Evolutionary conservation across 306 rosid species (phyloP).

Genomic region (Myrica gale): DNA sequence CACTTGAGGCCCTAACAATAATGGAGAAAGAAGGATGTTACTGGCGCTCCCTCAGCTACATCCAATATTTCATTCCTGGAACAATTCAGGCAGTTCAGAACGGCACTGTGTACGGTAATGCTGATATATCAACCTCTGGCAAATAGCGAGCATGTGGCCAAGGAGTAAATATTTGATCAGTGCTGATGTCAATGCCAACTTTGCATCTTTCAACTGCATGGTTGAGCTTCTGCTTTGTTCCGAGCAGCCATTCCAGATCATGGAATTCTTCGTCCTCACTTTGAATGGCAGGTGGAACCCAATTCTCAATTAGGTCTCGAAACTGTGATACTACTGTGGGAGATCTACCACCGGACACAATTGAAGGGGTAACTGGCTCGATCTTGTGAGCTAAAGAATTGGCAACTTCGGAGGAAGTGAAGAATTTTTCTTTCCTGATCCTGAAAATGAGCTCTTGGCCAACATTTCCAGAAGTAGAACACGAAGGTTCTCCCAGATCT

Average conservation of each 20-base stretch:
- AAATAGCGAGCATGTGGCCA: slow-evolving; percentile 21
- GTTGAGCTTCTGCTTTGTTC: background rate
- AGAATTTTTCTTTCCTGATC: slow-evolving; percentile 5
- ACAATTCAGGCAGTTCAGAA: slow-evolving; percentile 5
- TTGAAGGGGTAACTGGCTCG: background rate
- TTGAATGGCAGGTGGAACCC: slow-evolving; percentile 21
- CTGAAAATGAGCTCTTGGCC: slow-evolving; percentile 6
- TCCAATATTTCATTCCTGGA: slow-evolving; percentile 1
- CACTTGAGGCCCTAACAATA: background rate
- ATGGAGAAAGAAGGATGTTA: background rate
- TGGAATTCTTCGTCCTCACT: background rate
- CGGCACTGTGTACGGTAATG: slow-evolving; percentile 26
- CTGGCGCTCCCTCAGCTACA: slow-evolving; percentile 19
- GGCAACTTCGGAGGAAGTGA: background rate
- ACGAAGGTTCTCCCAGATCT: background rate
- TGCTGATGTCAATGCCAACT: background rate
- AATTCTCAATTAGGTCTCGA: slow-evolving; percentile 23
- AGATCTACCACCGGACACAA: background rate
- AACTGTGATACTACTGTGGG: background rate
- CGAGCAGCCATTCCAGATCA: slow-evolving; percentile 24
- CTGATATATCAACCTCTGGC: slow-evolving; percentile 17
- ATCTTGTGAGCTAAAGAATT: background rate
- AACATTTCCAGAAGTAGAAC: slow-evolving; percentile 21
- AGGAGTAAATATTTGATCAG: background rate
- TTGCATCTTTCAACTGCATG: slow-evolving; percentile 5